Base-by-base conservation (phyloP, 371 early-diverging fungal species). In the Entomophthora muscae region DNA sequence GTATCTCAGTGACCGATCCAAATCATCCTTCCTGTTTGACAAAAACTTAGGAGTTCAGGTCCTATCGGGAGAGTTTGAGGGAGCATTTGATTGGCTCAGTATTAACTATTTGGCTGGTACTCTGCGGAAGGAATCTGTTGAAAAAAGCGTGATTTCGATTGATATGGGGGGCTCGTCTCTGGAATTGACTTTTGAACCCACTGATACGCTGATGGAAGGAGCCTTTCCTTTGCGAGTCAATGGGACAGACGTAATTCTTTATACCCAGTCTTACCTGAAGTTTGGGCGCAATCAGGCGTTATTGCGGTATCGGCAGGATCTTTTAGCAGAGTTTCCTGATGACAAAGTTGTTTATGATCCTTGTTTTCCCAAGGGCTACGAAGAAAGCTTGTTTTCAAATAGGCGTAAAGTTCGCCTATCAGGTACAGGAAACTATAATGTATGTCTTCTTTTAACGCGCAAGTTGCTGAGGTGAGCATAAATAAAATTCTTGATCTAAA, bases 121-220 rank as follows among this genome's bases (percentile, higher is more conserved):
- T 1, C 32, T 63, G 31, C 7, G 30, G 12, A 53, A 32, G n/a
- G 28, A 21, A n/a, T 10, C 30, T 12, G 55, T 30, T 3, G 64
- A 54, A n/a, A 3, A 42, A n/a, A 55, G 26, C 17, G 26, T 55
- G 2, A 32, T 55, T 2, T 32, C 55, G 3, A 17, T 63, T 13
- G 64, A 63, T 63, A 22, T 63, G 5, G 64, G 64, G 12, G 64
- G 64, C 32, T 53, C 64, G 24, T 63, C 64, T 22, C 10, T 55
- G 10, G 55, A 63, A 56, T 54, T 63, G 23, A 63, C 64, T 12
- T 63, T 63, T 63, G 55, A 55, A 32, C 64, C 64, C 7, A 56
- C 3, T 7, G 10, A 26, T 13, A 21, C 12, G 30, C 24, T 55
- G 21, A 7, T 30, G 32, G 64, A 63, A n/a, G 55, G 55, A 28